phyloP scores from a whole-genome alignment of 1,284 basidiomycete species.

The Chalciporus sp. region DNA sequence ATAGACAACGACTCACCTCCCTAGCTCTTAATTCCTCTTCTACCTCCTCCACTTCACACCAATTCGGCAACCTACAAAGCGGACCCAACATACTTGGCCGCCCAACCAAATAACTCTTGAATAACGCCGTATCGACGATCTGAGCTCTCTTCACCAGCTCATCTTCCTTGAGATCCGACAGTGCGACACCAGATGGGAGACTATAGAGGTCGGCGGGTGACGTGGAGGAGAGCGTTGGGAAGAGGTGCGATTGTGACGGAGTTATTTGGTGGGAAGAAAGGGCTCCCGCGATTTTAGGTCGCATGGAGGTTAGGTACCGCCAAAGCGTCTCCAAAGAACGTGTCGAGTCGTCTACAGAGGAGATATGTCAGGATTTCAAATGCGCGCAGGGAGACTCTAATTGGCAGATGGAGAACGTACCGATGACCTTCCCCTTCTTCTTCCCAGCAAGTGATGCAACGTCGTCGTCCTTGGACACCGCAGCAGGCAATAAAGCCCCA shows the following conservation, averaged over 20 bases:
- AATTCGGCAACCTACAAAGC: constrained; percentile 90
- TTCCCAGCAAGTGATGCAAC: constrained; percentile 52
- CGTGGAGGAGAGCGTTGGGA: constrained; percentile 65
- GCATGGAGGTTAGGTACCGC: constrained; percentile 79
- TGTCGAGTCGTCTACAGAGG: constrained; percentile 52
- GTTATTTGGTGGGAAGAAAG: constrained; percentile 72
- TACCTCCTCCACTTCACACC: constrained; percentile 96
- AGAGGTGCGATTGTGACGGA: constrained; percentile 65
- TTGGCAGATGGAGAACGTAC: constrained; percentile 20
- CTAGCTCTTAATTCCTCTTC: constrained; percentile 84
- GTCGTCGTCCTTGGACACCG: constrained; percentile 58
- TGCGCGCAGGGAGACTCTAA: neutral
- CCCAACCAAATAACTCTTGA: constrained; percentile 90
- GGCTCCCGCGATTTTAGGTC: constrained; percentile 81
- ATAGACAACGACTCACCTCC: constrained; percentile 54
- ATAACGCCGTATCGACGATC: constrained; percentile 93
- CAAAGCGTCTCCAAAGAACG: constrained; percentile 72
- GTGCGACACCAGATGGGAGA: constrained; percentile 67
- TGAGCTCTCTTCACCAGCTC: constrained; percentile 88
- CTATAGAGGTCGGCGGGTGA: constrained; percentile 74
- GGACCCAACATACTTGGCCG: constrained; percentile 85
- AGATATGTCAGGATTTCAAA: neutral
- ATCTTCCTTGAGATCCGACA: constrained; percentile 72
- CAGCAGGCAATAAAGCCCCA: constrained; percentile 49
- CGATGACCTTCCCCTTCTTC: constrained; percentile 38